Evolutionary conservation across 1,139 yeast genomes (phyloP).

Genomic region (Petasospora rhodanensis): DNA sequence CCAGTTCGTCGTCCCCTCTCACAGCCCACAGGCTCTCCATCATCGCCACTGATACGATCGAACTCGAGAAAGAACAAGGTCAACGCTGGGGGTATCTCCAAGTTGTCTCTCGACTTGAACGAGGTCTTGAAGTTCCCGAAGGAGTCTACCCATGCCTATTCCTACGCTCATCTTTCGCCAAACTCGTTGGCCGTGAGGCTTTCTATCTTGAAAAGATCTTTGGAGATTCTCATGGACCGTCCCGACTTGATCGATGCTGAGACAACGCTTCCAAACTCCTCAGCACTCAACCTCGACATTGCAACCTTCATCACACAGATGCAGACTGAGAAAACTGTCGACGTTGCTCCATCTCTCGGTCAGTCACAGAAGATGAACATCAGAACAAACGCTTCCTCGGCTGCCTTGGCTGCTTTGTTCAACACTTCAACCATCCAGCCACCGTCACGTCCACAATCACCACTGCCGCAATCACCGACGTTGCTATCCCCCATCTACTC

Average conservation of each 20-base stretch:
- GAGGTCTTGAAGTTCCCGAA: conserved; percentile 59
- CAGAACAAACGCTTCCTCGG: conserved; percentile 50
- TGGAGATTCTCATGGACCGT: conserved; percentile 64
- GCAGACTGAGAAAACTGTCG: conserved; percentile 38
- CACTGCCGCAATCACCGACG: conserved; percentile 7
- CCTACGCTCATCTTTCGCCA: conserved; percentile 79
- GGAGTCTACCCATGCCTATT: conserved; percentile 80
- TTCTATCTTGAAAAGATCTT: conserved; percentile 68
- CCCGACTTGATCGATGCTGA: conserved; percentile 43
- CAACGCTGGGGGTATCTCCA: conserved; percentile 22
- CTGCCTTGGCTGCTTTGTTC: conserved; percentile 58
- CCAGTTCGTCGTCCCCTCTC: no score
- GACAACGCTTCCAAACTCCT: conserved; percentile 6
- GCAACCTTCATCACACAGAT: conserved; percentile 22
- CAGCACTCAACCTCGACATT: conserved; percentile 22
- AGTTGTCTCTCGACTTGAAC: conserved; percentile 19
- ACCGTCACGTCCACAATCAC: no score
- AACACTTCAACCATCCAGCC: no score
- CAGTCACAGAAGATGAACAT: conserved; percentile 14
- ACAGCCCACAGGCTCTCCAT: no score
- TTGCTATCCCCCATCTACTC: conserved; percentile 9
- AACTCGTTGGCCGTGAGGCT: conserved; percentile 73
- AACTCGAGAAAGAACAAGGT: conserved; percentile 7
- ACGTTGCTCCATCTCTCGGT: conserved; percentile 24
- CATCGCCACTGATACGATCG: conserved; percentile 2